phyloP scores from a whole-genome alignment of 164 flowering plant species.

The Houttuynia cordata region DNA sequence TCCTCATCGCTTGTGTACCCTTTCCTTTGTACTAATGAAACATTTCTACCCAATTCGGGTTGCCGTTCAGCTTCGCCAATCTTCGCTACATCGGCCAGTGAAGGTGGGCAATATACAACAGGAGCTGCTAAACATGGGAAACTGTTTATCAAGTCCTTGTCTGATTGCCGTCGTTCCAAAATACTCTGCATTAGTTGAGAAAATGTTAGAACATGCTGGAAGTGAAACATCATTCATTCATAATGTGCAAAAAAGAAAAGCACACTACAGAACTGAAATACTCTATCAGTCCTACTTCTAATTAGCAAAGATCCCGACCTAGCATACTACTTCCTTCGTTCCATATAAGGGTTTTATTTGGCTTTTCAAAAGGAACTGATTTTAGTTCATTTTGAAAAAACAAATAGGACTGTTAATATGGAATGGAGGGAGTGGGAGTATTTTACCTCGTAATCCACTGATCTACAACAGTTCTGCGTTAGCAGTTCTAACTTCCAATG shows the following conservation, averaged over 20 bases:
- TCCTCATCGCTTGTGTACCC: conserved; percentile 97
- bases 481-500: too few relatives aligned
- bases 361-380: too few relatives aligned
- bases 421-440: too few relatives aligned
- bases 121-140: conserved; percentile 73
- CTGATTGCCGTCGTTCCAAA: conserved; percentile 45
- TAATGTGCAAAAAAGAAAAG: background rate
- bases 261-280: background rate
- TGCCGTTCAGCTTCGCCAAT: conserved; percentile 54
- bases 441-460: too few relatives aligned
- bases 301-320: too few relatives aligned
- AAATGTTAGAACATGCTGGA: background rate
- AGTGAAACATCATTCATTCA: background rate
- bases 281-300: too few relatives aligned
- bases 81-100: conserved; percentile 55
- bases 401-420: too few relatives aligned
- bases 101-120: conserved; percentile 56
- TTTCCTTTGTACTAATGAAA: conserved; percentile 56
- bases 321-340: too few relatives aligned
- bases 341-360: too few relatives aligned
- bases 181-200: conserved; percentile 9
- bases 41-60: conserved; percentile 43
- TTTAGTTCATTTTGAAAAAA: too few relatives aligned
- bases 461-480: too few relatives aligned
- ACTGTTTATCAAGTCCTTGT: conserved; percentile 35